phyloP scores from a whole-genome alignment of 306 rosid species.

The Corylus americana region DNA sequence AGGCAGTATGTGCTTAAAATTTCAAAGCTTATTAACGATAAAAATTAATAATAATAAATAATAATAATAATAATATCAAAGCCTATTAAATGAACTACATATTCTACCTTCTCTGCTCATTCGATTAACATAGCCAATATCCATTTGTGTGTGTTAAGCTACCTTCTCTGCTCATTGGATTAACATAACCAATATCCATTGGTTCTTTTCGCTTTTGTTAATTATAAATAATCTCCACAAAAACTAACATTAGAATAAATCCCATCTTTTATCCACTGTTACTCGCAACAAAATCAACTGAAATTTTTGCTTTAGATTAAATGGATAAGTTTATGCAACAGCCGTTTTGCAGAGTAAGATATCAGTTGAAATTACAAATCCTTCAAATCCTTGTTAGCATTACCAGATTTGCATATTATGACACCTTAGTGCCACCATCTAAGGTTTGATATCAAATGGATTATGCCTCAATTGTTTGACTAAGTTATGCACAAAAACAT shows the following conservation, averaged over 20 bases:
- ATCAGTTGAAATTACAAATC: neutral
- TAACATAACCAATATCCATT: neutral
- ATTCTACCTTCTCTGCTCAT: neutral
- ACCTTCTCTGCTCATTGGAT: neutral
- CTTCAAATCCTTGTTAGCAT: neutral
- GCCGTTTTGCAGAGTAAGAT: neutral
- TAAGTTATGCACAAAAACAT: slow-evolving; percentile 14
- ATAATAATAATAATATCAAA: no score
- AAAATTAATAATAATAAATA: no score
- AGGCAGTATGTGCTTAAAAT: neutral
- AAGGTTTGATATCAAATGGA: neutral
- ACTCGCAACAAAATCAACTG: neutral
- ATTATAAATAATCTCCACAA: neutral
- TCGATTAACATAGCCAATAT: neutral
- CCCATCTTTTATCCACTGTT: neutral
- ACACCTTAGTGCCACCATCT: neutral
- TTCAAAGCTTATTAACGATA: neutral
- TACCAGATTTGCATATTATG: neutral
- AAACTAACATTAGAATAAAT: neutral
- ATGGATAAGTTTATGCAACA: neutral
- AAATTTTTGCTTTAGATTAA: neutral
- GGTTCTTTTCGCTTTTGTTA: neutral
- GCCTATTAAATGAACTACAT: neutral
- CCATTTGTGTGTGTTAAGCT: neutral
- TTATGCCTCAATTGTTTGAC: neutral